phyloP scores from a whole-genome alignment of 2,329 filamentous ascomycete species.

The Xylariales sp. region DNA sequence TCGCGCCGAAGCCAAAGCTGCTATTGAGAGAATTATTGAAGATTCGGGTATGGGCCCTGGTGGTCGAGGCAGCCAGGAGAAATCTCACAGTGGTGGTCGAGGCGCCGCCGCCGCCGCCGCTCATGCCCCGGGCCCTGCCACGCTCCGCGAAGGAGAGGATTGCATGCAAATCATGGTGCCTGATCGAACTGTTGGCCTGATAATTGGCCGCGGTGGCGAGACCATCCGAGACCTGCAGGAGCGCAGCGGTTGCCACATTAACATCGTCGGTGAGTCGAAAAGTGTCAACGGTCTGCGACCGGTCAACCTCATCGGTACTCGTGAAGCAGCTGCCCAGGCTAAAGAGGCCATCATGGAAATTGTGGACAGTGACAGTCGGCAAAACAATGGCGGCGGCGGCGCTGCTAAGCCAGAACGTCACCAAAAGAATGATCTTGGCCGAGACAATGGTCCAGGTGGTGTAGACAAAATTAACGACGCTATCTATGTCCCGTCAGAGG shows the following conservation, averaged over 20 bases:
- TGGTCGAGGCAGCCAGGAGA: conserved; percentile 43
- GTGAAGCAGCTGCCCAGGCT: conserved; percentile 67
- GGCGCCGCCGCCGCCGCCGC: conserved; percentile 17
- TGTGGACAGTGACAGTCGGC: conserved; percentile 81
- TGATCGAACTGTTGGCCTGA: conserved; percentile 85
- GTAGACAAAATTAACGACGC: conserved; percentile 73
- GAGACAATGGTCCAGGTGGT: conserved; percentile 35
- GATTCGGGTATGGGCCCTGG: conserved; percentile 64
- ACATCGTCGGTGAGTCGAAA: conserved; percentile 90
- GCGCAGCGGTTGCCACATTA: conserved; percentile 88
- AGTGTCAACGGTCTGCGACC: conserved; percentile 85
- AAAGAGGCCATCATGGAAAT: conserved; percentile 91
- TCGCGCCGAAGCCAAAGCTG: conserved; percentile 71
- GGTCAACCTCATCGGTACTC: conserved; percentile 82
- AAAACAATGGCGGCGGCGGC: conserved; percentile 25
- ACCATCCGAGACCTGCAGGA: conserved; percentile 92
- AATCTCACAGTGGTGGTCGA: conserved; percentile 10
- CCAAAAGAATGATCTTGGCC: conserved; percentile 32
- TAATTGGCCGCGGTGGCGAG: conserved; percentile 90
- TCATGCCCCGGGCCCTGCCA: conserved; percentile 28
- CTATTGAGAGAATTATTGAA: conserved; percentile 84
- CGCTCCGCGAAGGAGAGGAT: conserved; percentile 73
- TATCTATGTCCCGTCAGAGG: conserved; percentile 82
- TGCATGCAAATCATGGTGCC: conserved; percentile 92
- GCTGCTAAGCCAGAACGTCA: conserved; percentile 30